Base-by-base conservation (phyloP, 2,329 filamentous ascomycete species). In the Daldinia sp. region DNA sequence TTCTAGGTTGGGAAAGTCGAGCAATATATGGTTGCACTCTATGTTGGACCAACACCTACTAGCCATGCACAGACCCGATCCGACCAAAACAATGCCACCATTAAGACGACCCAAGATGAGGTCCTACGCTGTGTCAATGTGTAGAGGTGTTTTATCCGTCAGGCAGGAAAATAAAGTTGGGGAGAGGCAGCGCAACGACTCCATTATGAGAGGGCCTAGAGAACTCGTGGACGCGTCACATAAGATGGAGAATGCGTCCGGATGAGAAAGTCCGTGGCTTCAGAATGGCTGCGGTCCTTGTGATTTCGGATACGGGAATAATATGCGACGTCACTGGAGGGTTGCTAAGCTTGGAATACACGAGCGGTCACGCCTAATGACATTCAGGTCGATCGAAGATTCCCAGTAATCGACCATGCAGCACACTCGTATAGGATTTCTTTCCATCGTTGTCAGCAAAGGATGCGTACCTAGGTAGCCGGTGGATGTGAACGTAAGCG, bases 251-350 rank as follows among this genome's bases (percentile, higher is more conserved):
- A 35, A 32, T 5, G 58, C n/a, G 21, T 21, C 50, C 39, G 29
- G 43, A 56, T 47, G 4, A 30, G 39, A 47, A 47, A 47, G 37
- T 34, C 53, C n/a, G 61, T 48, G 51, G 30, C 56, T 25, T 39
- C 48, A 19, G 45, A 49, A 59, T 35, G 54, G 55, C 45, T 47
- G 39, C 37, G 55, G 43, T 47, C 15, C 50, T 29, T 52, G 17
- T 59, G 48, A 50, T 29, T 39, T 34, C 27, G 27, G 47, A 62
- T 39, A 25, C 13, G 51, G 34, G 50, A 64, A 57, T 49, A 50
- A 50, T 61, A 17, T 58, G 51, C 57, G 51, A 55, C 50, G 43
- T 34, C 25, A 47, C 52, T 61, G 9, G 21, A 34, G 34, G 41
- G 13, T 29, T n/a, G 39, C 58, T 52, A 64, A 57, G 54, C 57